A percentile compares a stretch with the other conserved stretches of the same genome.
These are phyloP conservation scores for Malus hybrid DNA, from an alignment of 331 rosid genomes.

Conservation along the genomic window DNA sequence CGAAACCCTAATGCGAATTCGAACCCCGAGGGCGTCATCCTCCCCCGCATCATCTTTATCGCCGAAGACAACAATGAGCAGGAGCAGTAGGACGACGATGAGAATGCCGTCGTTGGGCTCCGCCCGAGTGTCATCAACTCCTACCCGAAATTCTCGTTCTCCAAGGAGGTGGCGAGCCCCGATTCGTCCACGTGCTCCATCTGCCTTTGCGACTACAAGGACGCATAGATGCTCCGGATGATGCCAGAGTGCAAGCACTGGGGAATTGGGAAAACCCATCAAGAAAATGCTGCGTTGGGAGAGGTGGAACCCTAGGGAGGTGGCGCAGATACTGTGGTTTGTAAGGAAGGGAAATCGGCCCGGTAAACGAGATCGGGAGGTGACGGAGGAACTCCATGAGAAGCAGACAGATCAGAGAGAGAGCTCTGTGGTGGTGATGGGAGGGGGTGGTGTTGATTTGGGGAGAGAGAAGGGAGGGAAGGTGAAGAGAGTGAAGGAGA, in stretches of 20 bases:
- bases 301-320: constrained; percentile 38
- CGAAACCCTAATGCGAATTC: too few relatives aligned
- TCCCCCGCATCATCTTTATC: not conserved
- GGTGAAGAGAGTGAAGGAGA: too few relatives aligned
- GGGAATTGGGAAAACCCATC: constrained; percentile 3
- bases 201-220: constrained; percentile 66
- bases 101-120: constrained; percentile 38
- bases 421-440: not conserved
- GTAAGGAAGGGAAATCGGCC: constrained; percentile 40
- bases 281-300: constrained; percentile 39
- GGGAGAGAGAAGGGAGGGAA: too few relatives aligned
- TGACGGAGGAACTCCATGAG: constrained; percentile 49
- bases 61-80: constrained; percentile 33
- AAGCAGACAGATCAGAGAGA: constrained; percentile 58
- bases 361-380: constrained; percentile 18
- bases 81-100: constrained; percentile 13
- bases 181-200: constrained; percentile 52
- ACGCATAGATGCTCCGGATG: constrained; percentile 68
- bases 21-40: too few relatives aligned
- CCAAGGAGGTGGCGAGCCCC: not conserved
- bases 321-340: constrained; percentile 23
- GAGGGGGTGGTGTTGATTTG: too few relatives aligned
- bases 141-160: constrained; percentile 49
- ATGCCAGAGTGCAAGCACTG: constrained; percentile 78
- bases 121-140: constrained; percentile 50